A percentile compares a stretch with the other conserved stretches of the same genome.
phyloP scores from a whole-genome alignment of 2,329 filamentous ascomycete genomes.

The Colletotrichum musae region DNA sequence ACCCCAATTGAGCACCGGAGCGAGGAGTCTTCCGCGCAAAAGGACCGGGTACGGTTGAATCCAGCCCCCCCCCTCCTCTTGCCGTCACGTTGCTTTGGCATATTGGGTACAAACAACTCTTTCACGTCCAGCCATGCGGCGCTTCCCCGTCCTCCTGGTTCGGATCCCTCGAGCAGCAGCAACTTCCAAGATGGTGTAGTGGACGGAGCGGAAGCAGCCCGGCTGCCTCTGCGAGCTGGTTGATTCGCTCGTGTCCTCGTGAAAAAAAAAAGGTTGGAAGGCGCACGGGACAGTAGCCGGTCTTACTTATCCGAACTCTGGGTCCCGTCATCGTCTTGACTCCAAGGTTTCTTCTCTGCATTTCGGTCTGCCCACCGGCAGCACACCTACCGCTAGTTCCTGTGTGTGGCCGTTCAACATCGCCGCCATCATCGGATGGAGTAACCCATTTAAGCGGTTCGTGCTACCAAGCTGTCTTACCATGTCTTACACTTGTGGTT shows the following conservation, averaged over 20 bases:
- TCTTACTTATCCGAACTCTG: constrained; percentile 37
- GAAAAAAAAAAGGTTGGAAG: constrained; percentile 21
- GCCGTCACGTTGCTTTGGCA: not conserved
- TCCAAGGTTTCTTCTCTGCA: constrained; percentile 25
- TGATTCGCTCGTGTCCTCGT: constrained; percentile 13
- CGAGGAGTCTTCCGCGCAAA: constrained; percentile 15
- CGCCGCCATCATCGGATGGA: constrained; percentile 29
- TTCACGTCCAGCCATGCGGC: not conserved
- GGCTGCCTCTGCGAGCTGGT: constrained; percentile 20
- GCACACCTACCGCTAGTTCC: constrained; percentile 9
- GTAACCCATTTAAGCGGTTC: constrained; percentile 23
- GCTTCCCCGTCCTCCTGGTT: not conserved
- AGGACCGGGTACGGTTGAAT: not conserved
- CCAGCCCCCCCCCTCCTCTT: not conserved
- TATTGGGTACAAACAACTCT: too few relatives aligned
- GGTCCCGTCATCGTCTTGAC: constrained; percentile 13
- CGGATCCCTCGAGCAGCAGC: not conserved
- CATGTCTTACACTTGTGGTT: constrained; percentile 22
- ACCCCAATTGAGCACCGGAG: constrained; percentile 23
- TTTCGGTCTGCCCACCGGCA: constrained; percentile 18
- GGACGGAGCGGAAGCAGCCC: constrained; percentile 17
- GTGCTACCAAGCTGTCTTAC: constrained; percentile 24
- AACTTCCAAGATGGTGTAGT: not conserved
- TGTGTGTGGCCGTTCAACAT: constrained; percentile 26
- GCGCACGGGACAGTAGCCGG: constrained; percentile 32